Evolutionary conservation across 768 basidiomycete genomes (phyloP), one percentile per base, ranked within the genome.

Genomic region (Trametes cingulata): DNA sequence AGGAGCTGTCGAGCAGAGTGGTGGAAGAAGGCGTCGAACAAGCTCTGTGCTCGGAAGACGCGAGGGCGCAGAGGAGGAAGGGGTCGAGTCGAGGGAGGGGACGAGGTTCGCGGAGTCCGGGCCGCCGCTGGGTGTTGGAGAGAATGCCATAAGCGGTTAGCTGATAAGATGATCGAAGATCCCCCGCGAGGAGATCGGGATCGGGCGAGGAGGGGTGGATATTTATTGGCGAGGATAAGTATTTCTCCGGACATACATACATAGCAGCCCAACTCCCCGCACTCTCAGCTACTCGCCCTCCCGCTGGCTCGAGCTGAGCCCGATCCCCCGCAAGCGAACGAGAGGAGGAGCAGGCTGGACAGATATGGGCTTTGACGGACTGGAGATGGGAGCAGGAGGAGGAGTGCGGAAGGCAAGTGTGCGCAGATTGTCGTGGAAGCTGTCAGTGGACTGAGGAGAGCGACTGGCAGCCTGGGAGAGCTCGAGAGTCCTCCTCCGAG

Each of bases 31-130:
- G n/a, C n/a, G n/a, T n/a, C n/a, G n/a, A n/a, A n/a, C n/a, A n/a
- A n/a, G n/a, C n/a, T n/a, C n/a, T n/a, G n/a, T 3, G 24, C 33
- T 6, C 42, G 52, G 45, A 27, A 14, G 5, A 47, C 6, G 7
- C 14, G 46, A 33, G 15, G 27, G 17, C 10, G 45, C 24, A 29
- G 39, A 19, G 41, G 40, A 33, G 13, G 36, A 24, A 25, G 9
- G 39, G 6, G n/a, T n/a, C n/a, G n/a, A 17, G 51, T 22, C n/a
- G 8, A 37, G 24, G 47, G 7, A 24, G 17, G 9, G 29, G 29
- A n/a, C 8, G 40, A 29, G 27, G 3, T 52, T 53, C 27, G 52
- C 52, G 52, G 52, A 29, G 51, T 24, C 52, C 52, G 54, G 54
- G 43, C 54, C 54, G 54, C 29, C 19, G 46, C 36, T 14, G 36